Conservation (phyloP, 306 rosid species). For the Citrullus colocynthis region DNA sequence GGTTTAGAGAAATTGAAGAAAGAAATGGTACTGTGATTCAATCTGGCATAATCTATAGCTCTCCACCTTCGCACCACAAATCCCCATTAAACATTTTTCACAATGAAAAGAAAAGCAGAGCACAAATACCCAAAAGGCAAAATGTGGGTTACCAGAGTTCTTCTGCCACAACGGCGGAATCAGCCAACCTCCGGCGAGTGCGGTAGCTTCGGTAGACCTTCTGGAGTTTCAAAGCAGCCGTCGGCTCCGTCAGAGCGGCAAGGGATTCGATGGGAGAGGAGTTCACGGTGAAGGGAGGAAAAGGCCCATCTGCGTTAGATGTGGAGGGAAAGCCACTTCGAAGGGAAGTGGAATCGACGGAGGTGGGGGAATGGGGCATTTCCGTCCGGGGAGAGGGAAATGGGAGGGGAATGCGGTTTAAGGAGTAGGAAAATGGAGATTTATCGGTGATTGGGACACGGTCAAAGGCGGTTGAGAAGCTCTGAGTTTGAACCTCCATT, state of each 20-base stretch:
- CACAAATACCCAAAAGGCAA: not conserved
- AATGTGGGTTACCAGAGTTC: constrained; percentile 49
- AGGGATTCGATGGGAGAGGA: not conserved
- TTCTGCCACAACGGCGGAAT: constrained; percentile 85
- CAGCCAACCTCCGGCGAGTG: constrained; percentile 82
- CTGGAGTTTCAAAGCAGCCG: constrained; percentile 63
- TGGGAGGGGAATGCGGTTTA: not conserved
- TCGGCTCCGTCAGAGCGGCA: not conserved
- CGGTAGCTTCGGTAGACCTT: constrained; percentile 79
- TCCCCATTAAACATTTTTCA: not conserved
- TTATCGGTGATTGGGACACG: constrained; percentile 1
- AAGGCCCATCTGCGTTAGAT: not conserved
- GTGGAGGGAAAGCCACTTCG: not conserved
- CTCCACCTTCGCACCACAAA: constrained; percentile 55
- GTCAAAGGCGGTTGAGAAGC: constrained; percentile 18
- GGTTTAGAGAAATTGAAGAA: constrained; percentile 58
- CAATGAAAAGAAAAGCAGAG: not conserved
- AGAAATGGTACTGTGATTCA: constrained; percentile 66
- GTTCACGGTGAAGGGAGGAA: not conserved
- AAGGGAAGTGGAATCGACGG: not conserved
- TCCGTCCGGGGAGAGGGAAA: constrained; percentile 4
- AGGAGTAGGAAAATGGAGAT: constrained; percentile 22
- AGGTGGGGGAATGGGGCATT: not conserved
- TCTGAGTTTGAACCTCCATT: constrained; percentile 42
- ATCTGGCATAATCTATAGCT: constrained; percentile 52